These are phyloP conservation scores for Metarhizium guizhouense DNA, from an alignment of 2,329 filamentous ascomycete species.

Conservation along the genomic window DNA sequence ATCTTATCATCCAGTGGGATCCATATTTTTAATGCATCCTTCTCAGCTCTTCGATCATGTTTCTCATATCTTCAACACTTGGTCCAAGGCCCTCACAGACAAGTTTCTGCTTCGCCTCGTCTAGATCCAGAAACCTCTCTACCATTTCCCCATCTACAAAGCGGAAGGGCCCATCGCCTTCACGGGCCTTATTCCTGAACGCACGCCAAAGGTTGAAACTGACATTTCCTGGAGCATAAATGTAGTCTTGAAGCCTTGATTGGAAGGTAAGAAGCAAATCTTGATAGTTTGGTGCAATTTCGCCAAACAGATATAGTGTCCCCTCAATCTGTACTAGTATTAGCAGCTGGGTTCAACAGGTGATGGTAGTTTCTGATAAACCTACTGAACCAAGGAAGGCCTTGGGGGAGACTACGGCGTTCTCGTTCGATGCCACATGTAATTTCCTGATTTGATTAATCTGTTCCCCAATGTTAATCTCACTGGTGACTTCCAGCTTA, in stretches of 20 bases:
- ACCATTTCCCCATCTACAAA: constrained; percentile 92
- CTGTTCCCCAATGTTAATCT: constrained; percentile 84
- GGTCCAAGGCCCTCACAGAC: constrained; percentile 48
- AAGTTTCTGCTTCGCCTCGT: constrained; percentile 45
- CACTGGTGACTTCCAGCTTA: constrained; percentile 63
- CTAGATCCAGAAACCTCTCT: constrained; percentile 70
- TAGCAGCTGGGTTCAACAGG: constrained; percentile 10
- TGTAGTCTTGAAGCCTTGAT: constrained; percentile 52
- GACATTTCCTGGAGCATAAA: constrained; percentile 63
- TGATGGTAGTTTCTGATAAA: background rate
- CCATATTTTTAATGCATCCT: constrained; percentile 42
- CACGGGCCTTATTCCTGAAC: constrained; percentile 64
- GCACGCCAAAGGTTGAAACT: constrained; percentile 74
- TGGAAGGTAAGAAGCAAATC: constrained; percentile 81
- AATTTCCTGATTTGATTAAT: constrained; percentile 81
- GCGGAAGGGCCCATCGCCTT: constrained; percentile 69
- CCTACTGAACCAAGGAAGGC: constrained; percentile 86
- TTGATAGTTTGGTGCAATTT: constrained; percentile 62
- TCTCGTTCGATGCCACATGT: constrained; percentile 53
- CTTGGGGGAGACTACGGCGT: constrained; percentile 63
- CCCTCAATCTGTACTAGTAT: constrained; percentile 62
- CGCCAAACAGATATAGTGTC: constrained; percentile 80
- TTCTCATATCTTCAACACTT: constrained; percentile 54
- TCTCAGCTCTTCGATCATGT: constrained; percentile 53
- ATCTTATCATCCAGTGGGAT: background rate